Evolutionary conservation across 371 early-diverging fungal genomes (phyloP).

Genomic region (Rhizopus arrhizus): DNA sequence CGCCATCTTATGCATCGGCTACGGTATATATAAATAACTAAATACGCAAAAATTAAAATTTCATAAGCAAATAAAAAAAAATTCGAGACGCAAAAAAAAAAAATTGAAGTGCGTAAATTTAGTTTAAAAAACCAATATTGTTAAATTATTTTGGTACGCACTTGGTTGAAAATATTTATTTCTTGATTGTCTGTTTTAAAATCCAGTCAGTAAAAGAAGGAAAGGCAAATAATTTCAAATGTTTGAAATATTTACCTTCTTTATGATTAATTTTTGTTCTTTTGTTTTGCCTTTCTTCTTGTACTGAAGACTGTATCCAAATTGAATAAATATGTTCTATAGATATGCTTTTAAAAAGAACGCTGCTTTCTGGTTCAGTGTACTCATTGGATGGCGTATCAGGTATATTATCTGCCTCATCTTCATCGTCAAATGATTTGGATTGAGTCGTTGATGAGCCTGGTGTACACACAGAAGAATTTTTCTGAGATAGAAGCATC

Average conservation of each 20-base stretch:
- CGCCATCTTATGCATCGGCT: too few relatives aligned
- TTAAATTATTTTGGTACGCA: constrained; percentile 10
- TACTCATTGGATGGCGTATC: neutral
- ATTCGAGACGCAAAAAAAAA: too few relatives aligned
- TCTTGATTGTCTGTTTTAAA: neutral
- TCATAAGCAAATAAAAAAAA: too few relatives aligned
- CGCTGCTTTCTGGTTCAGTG: neutral
- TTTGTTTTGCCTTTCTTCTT: neutral
- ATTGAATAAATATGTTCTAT: constrained; percentile 27
- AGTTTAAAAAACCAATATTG: too few relatives aligned
- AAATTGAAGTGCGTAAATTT: too few relatives aligned
- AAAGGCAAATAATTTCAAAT: neutral
- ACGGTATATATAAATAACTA: too few relatives aligned
- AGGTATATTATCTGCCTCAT: constrained; percentile 7
- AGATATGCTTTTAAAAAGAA: constrained; percentile 13
- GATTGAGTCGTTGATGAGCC: neutral
- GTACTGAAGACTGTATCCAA: constrained; percentile 9
- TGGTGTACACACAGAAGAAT: neutral
- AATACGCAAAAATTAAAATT: too few relatives aligned
- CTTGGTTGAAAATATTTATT: constrained; percentile 14
- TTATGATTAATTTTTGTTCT: constrained; percentile 4
- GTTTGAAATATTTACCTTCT: neutral
- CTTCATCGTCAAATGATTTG: constrained; percentile 10
- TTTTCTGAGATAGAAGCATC: constrained; percentile 5
- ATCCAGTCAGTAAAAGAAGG: neutral